Conservation (phyloP, 2,329 filamentous ascomycete species). For the Epichloe coenophiala region DNA sequence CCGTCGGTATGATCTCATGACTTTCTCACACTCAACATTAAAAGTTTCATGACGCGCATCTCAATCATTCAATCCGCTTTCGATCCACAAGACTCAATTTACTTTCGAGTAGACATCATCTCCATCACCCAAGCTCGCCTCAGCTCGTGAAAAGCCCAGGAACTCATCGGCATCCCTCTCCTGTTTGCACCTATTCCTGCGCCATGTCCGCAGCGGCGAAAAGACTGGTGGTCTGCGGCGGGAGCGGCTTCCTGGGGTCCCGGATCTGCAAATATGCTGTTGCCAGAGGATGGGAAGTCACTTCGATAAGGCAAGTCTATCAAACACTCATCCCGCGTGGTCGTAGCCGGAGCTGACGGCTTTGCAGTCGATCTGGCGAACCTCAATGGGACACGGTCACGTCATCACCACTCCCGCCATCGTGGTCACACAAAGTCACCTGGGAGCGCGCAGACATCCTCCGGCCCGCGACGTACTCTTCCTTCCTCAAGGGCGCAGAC, state of each 20-base stretch:
- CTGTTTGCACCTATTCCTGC: not conserved
- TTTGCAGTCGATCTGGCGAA: conserved; percentile 67
- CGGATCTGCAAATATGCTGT: conserved; percentile 87
- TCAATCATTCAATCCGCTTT: not conserved
- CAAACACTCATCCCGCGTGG: not conserved
- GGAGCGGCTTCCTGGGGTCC: conserved; percentile 79
- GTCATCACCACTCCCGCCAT: conserved; percentile 53
- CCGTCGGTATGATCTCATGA: conserved; percentile 1
- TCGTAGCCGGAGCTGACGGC: not conserved
- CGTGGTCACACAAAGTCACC: conserved; percentile 69
- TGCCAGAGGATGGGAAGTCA: conserved; percentile 78
- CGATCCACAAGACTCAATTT: not conserved
- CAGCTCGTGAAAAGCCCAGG: not conserved
- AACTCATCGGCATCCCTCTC: not conserved
- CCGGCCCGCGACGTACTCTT: conserved; percentile 63
- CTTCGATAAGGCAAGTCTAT: conserved; percentile 62
- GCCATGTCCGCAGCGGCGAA: conserved; percentile 46
- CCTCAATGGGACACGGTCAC: conserved; percentile 74
- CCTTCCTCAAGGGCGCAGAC: conserved; percentile 62
- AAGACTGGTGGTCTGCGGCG: conserved; percentile 80
- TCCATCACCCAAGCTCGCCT: not conserved
- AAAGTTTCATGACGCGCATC: not conserved
- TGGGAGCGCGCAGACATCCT: conserved; percentile 89
- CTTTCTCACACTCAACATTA: not conserved
- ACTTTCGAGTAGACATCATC: too few species aligned